Base-by-base conservation (phyloP, 495 filamentous ascomycete genomes). In the Beverwykella pulmonaria region DNA sequence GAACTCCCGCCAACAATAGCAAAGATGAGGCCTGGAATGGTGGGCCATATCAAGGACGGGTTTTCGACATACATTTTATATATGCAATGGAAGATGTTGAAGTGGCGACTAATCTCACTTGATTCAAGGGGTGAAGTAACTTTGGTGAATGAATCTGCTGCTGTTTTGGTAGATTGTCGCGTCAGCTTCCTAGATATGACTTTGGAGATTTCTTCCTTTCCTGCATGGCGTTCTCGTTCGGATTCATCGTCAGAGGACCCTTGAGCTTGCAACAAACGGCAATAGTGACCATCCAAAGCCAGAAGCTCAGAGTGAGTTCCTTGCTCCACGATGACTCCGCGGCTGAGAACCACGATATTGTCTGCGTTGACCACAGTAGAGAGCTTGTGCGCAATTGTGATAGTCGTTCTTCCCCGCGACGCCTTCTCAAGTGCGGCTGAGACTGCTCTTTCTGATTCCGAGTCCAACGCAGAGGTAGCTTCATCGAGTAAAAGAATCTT, bases 371-470 rank as follows among this genome's bases (percentile, higher is more conserved):
- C 81, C 56, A 87, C 75, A 0, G 86, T 88, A 0, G 83, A 79
- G 0, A 88, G 73, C 17, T 84, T 79, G 72, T 88, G 86, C 17
- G 86, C 86, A 67, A 89, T 88, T 54, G 83, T 81, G 27, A 87
- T 79, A 0, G 84, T 87, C 2, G 86, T 88, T n/a, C 85, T 74
- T 34, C 81, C 78, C 46, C 78, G 76, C 0, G 82, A 75, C 5
- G 86, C 48, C 77, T 67, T 78, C 52, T 87, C 83, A 19, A 88
- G 68, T 0, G 85, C 82, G 7, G 77, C 78, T 67, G 87, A 84
- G 4, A 88, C 84, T 25, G 86, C 75, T n/a, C 79, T 77, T 68
- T 88, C 85, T 19, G 82, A 79, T 10, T 81, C 77, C 7, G 53
- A 23, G 20, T 87, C 85, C 25, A 88, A 82, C 30, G 84, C 81